phyloP scores from a whole-genome alignment of 192 early-diverging fungal genomes.

The Coemansia sp. region DNA sequence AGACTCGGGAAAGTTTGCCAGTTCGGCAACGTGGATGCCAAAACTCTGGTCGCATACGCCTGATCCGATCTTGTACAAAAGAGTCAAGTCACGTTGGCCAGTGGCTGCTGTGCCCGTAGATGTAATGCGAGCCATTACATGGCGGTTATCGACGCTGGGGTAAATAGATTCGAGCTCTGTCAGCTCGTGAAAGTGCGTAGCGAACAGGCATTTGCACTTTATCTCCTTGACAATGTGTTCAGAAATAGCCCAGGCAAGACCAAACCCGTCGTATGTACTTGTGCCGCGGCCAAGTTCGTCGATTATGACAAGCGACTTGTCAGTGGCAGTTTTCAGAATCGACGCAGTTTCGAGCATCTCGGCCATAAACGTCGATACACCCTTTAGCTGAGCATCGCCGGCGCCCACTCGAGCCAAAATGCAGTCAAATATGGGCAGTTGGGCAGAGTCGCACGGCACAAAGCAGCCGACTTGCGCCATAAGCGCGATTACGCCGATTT shows the following conservation, averaged over 20 bases:
- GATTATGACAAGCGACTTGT: slow-evolving; percentile 87
- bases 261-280: slow-evolving; percentile 98
- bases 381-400: slow-evolving; percentile 88
- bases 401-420: slow-evolving; percentile 93
- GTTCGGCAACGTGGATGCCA: slow-evolving; percentile 96
- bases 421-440: slow-evolving; percentile 77
- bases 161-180: slow-evolving; percentile 76
- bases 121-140: slow-evolving; percentile 75
- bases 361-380: slow-evolving; percentile 96
- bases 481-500: slow-evolving; percentile 88
- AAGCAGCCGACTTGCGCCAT: slow-evolving; percentile 96
- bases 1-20: slow-evolving; percentile 85
- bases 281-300: slow-evolving; percentile 96
- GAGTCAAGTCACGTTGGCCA: slow-evolving; percentile 66
- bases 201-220: slow-evolving; percentile 85
- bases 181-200: slow-evolving; percentile 98
- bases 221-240: slow-evolving; percentile 64
- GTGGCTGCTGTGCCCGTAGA: slow-evolving; percentile 14
- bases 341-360: slow-evolving; percentile 92
- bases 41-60: slow-evolving; percentile 94
- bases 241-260: slow-evolving; percentile 96
- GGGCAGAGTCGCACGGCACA: slow-evolving; percentile 82
- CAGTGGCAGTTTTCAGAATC: slow-evolving; percentile 83
- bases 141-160: slow-evolving; percentile 78
- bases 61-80: slow-evolving; percentile 84